These are phyloP conservation scores for Umbilicus rupestris DNA, from an alignment of 164 flowering plant genomes.

Conservation along the genomic window DNA sequence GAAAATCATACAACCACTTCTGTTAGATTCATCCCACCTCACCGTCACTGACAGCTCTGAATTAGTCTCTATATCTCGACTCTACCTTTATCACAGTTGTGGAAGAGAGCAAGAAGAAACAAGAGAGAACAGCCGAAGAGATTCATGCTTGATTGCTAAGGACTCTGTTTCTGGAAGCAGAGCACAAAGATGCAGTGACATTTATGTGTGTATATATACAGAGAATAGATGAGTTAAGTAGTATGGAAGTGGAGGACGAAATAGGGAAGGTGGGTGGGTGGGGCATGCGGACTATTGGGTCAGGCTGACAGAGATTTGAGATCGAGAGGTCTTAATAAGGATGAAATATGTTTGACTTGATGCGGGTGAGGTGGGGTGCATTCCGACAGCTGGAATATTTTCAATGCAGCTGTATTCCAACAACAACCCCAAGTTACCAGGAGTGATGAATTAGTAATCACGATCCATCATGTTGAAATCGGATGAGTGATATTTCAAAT, in stretches of 20 bases:
- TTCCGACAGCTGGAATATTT: background rate
- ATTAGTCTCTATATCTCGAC: background rate
- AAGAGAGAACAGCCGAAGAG: too few relatives aligned
- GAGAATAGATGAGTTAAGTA: too few relatives aligned
- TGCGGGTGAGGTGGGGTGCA: background rate
- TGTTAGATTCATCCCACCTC: too few relatives aligned
- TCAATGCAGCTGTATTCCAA: too few relatives aligned
- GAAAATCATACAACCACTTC: constrained; percentile 6
- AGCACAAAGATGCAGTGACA: too few relatives aligned
- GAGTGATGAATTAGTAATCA: too few relatives aligned
- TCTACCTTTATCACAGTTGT: constrained; percentile 22
- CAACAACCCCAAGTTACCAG: too few relatives aligned
- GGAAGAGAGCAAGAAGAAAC: constrained; percentile 10
- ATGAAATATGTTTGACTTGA: background rate
- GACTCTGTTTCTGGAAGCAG: too few relatives aligned
- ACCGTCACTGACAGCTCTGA: background rate
- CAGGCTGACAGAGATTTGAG: background rate
- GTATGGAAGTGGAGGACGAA: background rate
- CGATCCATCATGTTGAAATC: too few relatives aligned
- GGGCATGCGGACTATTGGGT: background rate
- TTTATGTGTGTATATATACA: too few relatives aligned
- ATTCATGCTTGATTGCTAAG: too few relatives aligned
- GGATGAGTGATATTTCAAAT: too few relatives aligned
- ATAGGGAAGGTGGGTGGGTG: background rate
- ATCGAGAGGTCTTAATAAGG: background rate